phyloP scores from a whole-genome alignment of 2,329 filamentous ascomycete species.

The Fusarium sp. region DNA sequence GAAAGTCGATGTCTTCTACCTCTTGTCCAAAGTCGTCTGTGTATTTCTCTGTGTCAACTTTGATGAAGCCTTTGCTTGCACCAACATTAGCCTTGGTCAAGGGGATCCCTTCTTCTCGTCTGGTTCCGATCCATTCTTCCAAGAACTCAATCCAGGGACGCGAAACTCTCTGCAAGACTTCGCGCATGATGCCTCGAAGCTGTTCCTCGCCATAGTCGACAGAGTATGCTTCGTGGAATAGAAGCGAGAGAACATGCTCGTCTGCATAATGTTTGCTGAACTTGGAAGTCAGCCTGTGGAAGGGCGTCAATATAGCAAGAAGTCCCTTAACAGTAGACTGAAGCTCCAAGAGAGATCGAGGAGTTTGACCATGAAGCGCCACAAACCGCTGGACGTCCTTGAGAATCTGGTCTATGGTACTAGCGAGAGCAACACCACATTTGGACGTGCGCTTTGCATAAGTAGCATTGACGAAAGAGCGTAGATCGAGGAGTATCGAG shows the following conservation, averaged over 20 bases:
- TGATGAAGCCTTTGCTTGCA: constrained; percentile 66
- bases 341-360: constrained; percentile 62
- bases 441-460: constrained; percentile 57
- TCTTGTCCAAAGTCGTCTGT: constrained; percentile 68
- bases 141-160: constrained; percentile 73
- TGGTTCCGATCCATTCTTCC: constrained; percentile 79
- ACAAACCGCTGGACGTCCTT: constrained; percentile 60
- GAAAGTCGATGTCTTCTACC: constrained; percentile 66
- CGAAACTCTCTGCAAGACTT: constrained; percentile 70
- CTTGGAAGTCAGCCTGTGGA: constrained; percentile 60
- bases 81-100: constrained; percentile 58
- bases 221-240: constrained; percentile 69
- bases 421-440: constrained; percentile 62
- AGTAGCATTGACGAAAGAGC: constrained; percentile 56
- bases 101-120: constrained; percentile 63
- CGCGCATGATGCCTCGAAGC: constrained; percentile 70
- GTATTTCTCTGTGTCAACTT: constrained; percentile 62
- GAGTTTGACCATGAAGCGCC: constrained; percentile 52
- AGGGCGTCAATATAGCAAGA: constrained; percentile 59
- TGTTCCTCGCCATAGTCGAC: constrained; percentile 70
- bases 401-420: constrained; percentile 59
- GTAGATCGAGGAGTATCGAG: constrained; percentile 57
- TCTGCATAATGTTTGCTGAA: constrained; percentile 60
- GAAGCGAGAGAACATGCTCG: constrained; percentile 67
- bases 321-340: constrained; percentile 60